Percentiles rank a stretch among this genome's conserved stretches.
Evolutionary conservation across 164 flowering plant genomes (phyloP).

Genomic region (Hamamelis virginiana): DNA sequence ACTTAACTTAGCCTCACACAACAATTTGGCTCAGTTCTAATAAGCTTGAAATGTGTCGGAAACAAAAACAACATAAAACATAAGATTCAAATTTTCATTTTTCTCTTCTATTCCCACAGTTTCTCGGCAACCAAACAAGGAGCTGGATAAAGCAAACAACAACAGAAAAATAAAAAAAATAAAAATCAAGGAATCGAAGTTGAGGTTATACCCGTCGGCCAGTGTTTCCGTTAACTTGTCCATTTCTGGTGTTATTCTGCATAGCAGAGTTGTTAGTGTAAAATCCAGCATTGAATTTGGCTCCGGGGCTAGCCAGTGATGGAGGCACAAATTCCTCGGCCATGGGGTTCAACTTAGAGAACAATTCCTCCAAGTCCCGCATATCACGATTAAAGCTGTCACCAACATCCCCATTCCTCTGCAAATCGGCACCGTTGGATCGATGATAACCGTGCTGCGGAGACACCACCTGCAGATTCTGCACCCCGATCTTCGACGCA

Average conservation of each 20-base stretch:
- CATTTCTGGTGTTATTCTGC: constrained; percentile 28
- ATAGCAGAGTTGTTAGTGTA: constrained; percentile 26
- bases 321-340: constrained; percentile 90
- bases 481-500: constrained; percentile 8
- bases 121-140: not conserved
- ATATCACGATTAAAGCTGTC: constrained; percentile 60
- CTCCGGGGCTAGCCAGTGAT: constrained; percentile 37
- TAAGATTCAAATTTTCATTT: not conserved
- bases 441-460: constrained; percentile 9
- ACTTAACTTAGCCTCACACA: too few species aligned
- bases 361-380: constrained; percentile 79
- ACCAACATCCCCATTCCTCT: constrained; percentile 28
- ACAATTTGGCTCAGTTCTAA: too few species aligned
- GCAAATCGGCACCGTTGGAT: constrained; percentile 25
- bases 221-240: constrained; percentile 30
- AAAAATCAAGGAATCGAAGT: not conserved
- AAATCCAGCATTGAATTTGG: constrained; percentile 21
- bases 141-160: not conserved
- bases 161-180: not conserved
- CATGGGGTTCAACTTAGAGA: constrained; percentile 88
- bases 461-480: constrained; percentile 8
- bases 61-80: constrained; percentile 1
- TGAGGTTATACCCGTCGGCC: constrained; percentile 11
- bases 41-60: too few species aligned
- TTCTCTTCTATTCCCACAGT: not conserved